A percentile compares a stretch with the other conserved stretches of the same genome.
These are phyloP conservation scores for Dissoconium aciculare DNA, from an alignment of 2,329 filamentous ascomycete genomes.

Conservation along the genomic window DNA sequence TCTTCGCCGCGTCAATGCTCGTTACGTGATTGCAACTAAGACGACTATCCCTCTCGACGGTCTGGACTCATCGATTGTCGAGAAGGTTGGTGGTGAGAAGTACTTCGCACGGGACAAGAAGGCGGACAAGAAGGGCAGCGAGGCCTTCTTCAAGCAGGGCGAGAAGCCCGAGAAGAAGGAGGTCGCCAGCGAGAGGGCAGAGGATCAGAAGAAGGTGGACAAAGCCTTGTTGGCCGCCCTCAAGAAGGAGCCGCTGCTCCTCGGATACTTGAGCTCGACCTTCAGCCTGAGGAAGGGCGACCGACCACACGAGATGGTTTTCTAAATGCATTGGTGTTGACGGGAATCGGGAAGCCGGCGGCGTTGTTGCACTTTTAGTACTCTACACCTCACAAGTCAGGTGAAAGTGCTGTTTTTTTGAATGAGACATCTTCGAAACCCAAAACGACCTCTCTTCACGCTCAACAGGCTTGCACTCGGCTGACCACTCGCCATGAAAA, in stretches of 20 bases:
- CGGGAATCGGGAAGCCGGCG: neutral
- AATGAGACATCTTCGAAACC: too few relatives aligned
- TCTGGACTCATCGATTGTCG: constrained; percentile 54
- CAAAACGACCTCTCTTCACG: too few relatives aligned
- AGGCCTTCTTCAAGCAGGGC: constrained; percentile 99
- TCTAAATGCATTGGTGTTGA: constrained; percentile 46
- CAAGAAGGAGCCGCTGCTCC: constrained; percentile 94
- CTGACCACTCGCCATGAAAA: too few relatives aligned
- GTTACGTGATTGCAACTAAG: constrained; percentile 85
- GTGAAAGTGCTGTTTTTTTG: neutral
- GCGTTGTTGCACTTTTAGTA: neutral
- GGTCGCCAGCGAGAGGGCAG: constrained; percentile 76
- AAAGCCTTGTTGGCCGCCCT: constrained; percentile 88
- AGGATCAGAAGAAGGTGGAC: constrained; percentile 97
- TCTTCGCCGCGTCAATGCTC: constrained; percentile 80
- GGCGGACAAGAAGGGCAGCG: constrained; percentile 75
- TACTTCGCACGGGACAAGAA: constrained; percentile 97
- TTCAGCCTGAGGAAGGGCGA: constrained; percentile 99
- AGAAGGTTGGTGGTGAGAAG: constrained; percentile 67
- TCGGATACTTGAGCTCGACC: constrained; percentile 83
- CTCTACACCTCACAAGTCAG: neutral
- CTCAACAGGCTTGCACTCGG: too few relatives aligned
- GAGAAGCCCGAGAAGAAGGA: constrained; percentile 99
- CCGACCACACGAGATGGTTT: constrained; percentile 99
- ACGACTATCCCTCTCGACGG: constrained; percentile 71